Evolutionary conservation across 2,329 filamentous ascomycete species (phyloP).

Genomic region (Fusarium decemcellulare): DNA sequence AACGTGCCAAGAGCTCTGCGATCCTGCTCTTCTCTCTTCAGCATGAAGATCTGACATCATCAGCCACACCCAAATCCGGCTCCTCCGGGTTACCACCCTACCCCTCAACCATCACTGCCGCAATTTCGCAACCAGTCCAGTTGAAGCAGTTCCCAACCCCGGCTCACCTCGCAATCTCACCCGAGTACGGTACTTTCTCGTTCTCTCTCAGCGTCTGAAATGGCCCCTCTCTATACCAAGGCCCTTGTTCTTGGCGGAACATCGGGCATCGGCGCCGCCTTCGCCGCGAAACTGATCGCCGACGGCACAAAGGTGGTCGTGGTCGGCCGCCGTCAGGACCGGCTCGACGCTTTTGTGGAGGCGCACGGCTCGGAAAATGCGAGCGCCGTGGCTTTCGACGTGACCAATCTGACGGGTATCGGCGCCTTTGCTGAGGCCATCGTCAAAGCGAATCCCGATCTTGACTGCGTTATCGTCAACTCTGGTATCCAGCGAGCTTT

Average conservation of each 20-base stretch:
- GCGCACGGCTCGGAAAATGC: slow-evolving; percentile 58
- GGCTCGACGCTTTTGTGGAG: slow-evolving; percentile 62
- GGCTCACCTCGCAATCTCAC: not conserved
- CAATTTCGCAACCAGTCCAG: not conserved
- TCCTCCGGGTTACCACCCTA: not conserved
- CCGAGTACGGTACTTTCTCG: not conserved
- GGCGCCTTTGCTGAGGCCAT: slow-evolving; percentile 37
- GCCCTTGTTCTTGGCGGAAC: slow-evolving; percentile 59
- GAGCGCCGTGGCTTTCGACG: slow-evolving; percentile 58
- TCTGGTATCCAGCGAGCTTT: slow-evolving; percentile 66
- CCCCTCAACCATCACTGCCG: slow-evolving; percentile 1
- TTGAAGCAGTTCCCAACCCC: not conserved
- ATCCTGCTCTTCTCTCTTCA: not conserved
- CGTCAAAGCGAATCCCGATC: slow-evolving; percentile 30
- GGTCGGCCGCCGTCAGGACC: slow-evolving; percentile 63
- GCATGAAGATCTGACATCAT: slow-evolving; percentile 10
- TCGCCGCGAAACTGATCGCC: slow-evolving; percentile 57
- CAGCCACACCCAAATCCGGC: not conserved
- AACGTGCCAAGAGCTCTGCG: not conserved
- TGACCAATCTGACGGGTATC: slow-evolving; percentile 57
- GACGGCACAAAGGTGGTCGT: slow-evolving; percentile 61
- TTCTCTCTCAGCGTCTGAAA: slow-evolving; percentile 3
- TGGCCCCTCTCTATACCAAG: slow-evolving; percentile 47
- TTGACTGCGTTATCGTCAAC: slow-evolving; percentile 69
- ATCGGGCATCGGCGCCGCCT: slow-evolving; percentile 47